Percentiles rank a stretch among this genome's conserved stretches.
Conservation (phyloP, 148 eudicot genomes). For the Selenicereus undatus region DNA sequence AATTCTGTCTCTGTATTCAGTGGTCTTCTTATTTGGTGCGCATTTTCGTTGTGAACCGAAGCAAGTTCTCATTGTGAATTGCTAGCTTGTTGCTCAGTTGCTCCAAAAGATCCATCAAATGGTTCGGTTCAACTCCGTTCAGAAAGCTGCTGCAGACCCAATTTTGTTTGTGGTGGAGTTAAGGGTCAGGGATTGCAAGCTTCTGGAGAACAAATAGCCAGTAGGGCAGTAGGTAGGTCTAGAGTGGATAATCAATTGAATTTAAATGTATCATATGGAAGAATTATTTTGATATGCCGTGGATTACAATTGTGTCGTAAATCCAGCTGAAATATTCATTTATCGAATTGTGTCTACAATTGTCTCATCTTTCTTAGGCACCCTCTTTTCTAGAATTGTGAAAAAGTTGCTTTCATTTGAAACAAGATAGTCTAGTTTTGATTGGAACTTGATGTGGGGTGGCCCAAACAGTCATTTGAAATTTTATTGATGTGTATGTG, state of each 20-base stretch:
- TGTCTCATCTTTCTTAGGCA: neutral
- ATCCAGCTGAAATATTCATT: conserved; percentile 9
- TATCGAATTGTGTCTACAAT: neutral
- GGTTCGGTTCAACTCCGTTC: conserved; percentile 4
- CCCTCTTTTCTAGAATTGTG: neutral
- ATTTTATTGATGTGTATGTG: too few relatives aligned
- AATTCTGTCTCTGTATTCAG: conserved; percentile 13
- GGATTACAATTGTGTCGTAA: neutral
- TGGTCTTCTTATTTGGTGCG: conserved; percentile 23
- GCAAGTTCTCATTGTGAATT: neutral
- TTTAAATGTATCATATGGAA: conserved; percentile 11
- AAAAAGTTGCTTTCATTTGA: too few relatives aligned
- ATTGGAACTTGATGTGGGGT: too few relatives aligned
- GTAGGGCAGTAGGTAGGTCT: neutral
- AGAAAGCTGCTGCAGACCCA: conserved; percentile 25
- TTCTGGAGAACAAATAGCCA: neutral
- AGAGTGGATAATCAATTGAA: conserved; percentile 10
- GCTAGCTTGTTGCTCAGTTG: neutral
- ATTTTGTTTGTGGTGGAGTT: conserved; percentile 23
- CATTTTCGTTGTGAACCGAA: conserved; percentile 26
- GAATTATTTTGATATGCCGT: neutral
- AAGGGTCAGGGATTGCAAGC: conserved; percentile 22
- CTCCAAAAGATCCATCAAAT: conserved; percentile 6
- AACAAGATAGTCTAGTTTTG: too few relatives aligned
- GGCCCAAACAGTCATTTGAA: too few relatives aligned